Evolutionary conservation across 495 filamentous ascomycete species (phyloP).

Genomic region (Podospora pseudocomata): DNA sequence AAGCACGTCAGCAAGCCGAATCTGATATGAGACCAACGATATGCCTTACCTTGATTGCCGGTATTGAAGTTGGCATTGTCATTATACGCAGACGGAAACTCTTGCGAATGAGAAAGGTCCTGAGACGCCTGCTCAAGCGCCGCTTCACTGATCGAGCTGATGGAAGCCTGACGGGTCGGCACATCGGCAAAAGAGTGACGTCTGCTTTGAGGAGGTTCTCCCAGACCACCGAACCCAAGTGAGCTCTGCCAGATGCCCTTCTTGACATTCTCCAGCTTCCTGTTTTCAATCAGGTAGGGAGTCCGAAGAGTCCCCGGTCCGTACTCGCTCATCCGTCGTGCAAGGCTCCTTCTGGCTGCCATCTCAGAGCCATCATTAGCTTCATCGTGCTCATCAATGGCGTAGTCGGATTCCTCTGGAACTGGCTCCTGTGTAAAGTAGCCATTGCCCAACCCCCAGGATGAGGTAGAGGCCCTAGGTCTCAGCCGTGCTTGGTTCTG

Average conservation of each 20-base stretch:
- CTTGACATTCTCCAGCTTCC: constrained; percentile 71
- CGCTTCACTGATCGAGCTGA: constrained; percentile 60
- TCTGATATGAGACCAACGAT: not conserved
- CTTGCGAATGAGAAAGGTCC: constrained; percentile 38
- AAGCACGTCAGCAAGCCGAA: constrained; percentile 26
- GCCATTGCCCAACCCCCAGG: constrained; percentile 51
- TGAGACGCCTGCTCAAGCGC: constrained; percentile 42
- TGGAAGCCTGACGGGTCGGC: constrained; percentile 62
- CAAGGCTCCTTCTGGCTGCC: constrained; percentile 51
- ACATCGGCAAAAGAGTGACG: constrained; percentile 95
- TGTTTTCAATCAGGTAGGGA: constrained; percentile 62
- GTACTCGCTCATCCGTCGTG: constrained; percentile 61
- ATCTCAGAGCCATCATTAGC: constrained; percentile 54
- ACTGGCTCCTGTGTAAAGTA: constrained; percentile 60
- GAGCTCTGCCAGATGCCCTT: constrained; percentile 87
- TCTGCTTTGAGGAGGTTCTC: constrained; percentile 76
- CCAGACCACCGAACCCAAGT: constrained; percentile 68
- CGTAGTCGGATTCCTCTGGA: constrained; percentile 67
- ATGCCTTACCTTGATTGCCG: constrained; percentile 35
- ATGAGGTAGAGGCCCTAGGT: constrained; percentile 57
- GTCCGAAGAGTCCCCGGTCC: constrained; percentile 53
- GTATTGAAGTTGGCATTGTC: constrained; percentile 34
- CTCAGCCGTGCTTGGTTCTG: constrained; percentile 58
- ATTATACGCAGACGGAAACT: constrained; percentile 32
- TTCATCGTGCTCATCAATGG: constrained; percentile 67